Base-by-base conservation (phyloP, 1,284 basidiomycete genomes). In the Inonotus obliquus region DNA sequence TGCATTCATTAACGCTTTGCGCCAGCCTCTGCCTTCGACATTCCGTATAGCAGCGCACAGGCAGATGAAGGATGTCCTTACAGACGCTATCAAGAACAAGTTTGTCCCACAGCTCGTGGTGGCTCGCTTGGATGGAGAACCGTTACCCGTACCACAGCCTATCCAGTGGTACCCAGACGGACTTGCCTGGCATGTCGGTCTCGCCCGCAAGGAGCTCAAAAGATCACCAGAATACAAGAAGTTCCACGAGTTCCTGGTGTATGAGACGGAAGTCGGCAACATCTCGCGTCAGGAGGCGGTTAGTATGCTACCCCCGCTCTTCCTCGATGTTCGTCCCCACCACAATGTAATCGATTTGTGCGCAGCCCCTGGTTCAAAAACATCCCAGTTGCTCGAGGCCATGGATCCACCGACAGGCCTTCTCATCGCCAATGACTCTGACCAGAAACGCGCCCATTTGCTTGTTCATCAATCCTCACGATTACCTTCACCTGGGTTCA, bases 291-390 rank as follows among this genome's bases (percentile, higher is more conserved):
- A 98, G 76, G 97, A 99, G 76, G 96, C 94, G 23, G 97, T 99
- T 58, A 97, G 94, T 70, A 99, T 99, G 97, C 80, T 99, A 23
- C 97, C 97, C 3, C 96, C 97, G 1, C 81, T 99, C 1, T 89
- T 99, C 68, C 83, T 99, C 54, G 91, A 96, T 65, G 94, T 99
- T n/a, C 81, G 94, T 70, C 92, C 95, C 0, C 89, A 96, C 72
- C 95, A 98, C 70, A 79, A 78, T 65, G 93, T 92, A 41, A 86
- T 99, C 68, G 96, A 99, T 75, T 94, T 98, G 91, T 99, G 96
- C 72, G 97, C 97, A n/a, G 96, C 97, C 1, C 97, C 97, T 1
- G 97, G 97, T 14, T 97, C 94, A 35, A 99, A 99, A 86, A 96
- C 94, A 5, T 92, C 92, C 4, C 95, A 97, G 77, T 78, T 97